Percentiles rank a stretch among this genome's conserved stretches.
Evolutionary conservation across 2,329 filamentous ascomycete species (phyloP).

Genomic region (Verticillium nonalfalfae): DNA sequence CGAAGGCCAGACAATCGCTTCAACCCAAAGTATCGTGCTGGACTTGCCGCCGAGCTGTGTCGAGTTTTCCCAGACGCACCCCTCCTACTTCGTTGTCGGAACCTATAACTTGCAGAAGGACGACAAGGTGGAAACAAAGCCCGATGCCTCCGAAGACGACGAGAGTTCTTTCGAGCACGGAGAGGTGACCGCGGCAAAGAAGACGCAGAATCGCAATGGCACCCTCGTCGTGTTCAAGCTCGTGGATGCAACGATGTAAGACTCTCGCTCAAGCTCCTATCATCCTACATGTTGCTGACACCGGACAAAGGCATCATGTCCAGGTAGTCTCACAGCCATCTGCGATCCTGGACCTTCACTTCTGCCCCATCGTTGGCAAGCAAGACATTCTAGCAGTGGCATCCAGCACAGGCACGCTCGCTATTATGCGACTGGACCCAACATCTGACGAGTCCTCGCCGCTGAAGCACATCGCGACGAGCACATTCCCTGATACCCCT

Average conservation of each 20-base stretch:
- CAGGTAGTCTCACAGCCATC: slow-evolving; percentile 49
- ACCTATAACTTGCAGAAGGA: slow-evolving; percentile 71
- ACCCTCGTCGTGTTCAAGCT: slow-evolving; percentile 64
- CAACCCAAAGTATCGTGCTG: slow-evolving; percentile 44
- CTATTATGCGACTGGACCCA: slow-evolving; percentile 53
- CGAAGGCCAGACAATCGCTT: slow-evolving; percentile 21
- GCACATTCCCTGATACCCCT: slow-evolving; percentile 41
- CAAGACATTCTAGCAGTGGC: slow-evolving; percentile 62
- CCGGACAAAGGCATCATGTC: background rate
- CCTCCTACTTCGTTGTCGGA: slow-evolving; percentile 68
- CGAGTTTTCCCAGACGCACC: slow-evolving; percentile 60
- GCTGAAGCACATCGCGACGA: slow-evolving; percentile 33
- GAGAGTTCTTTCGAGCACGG: slow-evolving; percentile 7
- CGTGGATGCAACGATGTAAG: slow-evolving; percentile 49
- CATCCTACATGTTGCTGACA: background rate
- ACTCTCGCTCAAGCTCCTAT: slow-evolving; percentile 4
- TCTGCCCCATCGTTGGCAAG: slow-evolving; percentile 47
- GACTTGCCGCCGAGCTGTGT: slow-evolving; percentile 71
- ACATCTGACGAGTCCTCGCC: slow-evolving; percentile 20
- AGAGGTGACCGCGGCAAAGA: slow-evolving; percentile 19
- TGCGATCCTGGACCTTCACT: slow-evolving; percentile 81
- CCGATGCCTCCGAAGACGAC: slow-evolving; percentile 1
- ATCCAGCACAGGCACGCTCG: slow-evolving; percentile 68
- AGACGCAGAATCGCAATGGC: slow-evolving; percentile 61
- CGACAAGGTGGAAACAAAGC: slow-evolving; percentile 8